Evolutionary conservation across 2,329 filamentous ascomycete species (phyloP), one percentile per base, ranked within the genome.

Genomic region (Colletotrichum sp.): DNA sequence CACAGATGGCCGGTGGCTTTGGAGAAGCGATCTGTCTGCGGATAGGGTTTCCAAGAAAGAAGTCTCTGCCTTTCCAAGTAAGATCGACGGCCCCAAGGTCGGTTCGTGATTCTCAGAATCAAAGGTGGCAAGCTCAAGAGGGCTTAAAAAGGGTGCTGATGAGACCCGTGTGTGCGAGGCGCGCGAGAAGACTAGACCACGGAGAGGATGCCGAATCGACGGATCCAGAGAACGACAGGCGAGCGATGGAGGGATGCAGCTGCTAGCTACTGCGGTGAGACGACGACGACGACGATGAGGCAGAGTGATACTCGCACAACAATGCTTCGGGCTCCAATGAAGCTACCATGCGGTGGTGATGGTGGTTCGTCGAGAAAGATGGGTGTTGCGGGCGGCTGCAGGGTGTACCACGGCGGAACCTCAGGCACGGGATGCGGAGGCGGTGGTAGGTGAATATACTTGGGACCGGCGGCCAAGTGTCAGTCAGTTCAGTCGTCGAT

Each of bases 221-320:
- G 65, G 32, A 26, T 16, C 60, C 48, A 48, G 65, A 79, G 72
- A 79, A 78, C 78, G 78, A 79, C 79, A 81, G 79, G 81, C 82
- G 80, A 84, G 80, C 82, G 82, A 81, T 85, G 81, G 26, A 81
- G 81, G 85, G 81, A 38, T 58, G 69, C 38, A 75, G 73, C 55
- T 61, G 18, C 69, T 55, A 62, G 38, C 79, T 80, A 82, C 78
- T 80, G 82, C 78, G 79, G 88, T 89, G 82, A 84, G 86, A 89
- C 88, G 85, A 86, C 28, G 69, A 72, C 32, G 86, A 72, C 28
- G 86, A 72, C 28, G 86, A 87, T 87, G 86, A 85, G 87, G 86
- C 86, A 87, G 84, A 82, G 87, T 88, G 84, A 87, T 87, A 89
- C 87, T 86, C 81, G 83, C 81, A 85, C 81, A 85, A 84, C 84